phyloP scores from a whole-genome alignment of 129 eudicot species.

The Pseudognaphalium luteoalbum region DNA sequence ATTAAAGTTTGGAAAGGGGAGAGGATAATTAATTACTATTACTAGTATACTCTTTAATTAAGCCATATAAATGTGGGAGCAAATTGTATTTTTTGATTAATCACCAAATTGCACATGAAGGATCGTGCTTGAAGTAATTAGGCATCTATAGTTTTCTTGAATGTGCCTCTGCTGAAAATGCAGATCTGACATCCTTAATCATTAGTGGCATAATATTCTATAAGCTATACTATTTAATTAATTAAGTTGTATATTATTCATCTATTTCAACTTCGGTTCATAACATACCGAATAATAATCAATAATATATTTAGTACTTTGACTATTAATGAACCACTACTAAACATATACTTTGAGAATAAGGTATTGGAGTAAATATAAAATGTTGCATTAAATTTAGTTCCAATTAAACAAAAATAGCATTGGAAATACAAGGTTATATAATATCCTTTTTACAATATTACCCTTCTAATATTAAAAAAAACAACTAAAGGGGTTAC shows the following conservation, averaged over 20 bases:
- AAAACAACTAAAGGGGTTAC: background rate
- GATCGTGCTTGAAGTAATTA: constrained; percentile 21
- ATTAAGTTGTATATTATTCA: no score
- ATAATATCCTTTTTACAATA: constrained; percentile 4
- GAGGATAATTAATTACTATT: no score
- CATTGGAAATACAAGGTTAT: background rate
- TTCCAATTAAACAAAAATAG: background rate
- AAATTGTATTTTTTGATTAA: constrained; percentile 7
- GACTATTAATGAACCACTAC: background rate
- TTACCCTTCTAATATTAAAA: background rate
- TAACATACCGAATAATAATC: background rate
- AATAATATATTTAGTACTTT: background rate
- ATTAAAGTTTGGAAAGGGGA: no score
- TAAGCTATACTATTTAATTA: no score
- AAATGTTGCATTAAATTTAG: background rate
- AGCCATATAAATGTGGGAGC: background rate
- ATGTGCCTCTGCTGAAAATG: constrained; percentile 17
- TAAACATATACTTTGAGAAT: background rate
- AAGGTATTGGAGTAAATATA: background rate
- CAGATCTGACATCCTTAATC: constrained; percentile 34
- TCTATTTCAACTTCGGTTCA: background rate
- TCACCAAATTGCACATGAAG: constrained; percentile 21
- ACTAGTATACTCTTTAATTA: constrained; percentile 10
- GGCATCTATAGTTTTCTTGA: constrained; percentile 10
- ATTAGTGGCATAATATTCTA: background rate